Percentiles rank a stretch among this genome's conserved stretches.
phyloP scores from a whole-genome alignment of 2,329 filamentous ascomycete genomes.

The Huntiella decipiens region DNA sequence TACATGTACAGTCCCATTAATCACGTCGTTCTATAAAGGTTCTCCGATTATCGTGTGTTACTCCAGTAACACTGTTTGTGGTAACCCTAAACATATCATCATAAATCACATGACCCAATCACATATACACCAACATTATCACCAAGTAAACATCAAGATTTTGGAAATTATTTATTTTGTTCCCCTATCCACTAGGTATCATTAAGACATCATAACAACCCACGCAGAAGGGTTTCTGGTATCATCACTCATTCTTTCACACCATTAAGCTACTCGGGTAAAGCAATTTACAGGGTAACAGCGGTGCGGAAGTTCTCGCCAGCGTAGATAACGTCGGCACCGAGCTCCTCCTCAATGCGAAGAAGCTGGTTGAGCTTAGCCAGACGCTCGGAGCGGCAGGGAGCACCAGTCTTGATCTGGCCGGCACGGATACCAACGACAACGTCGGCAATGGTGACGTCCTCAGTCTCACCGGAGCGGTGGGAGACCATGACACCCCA shows the following conservation, averaged over 20 bases:
- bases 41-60: background rate
- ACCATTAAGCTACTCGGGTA: background rate
- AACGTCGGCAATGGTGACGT: conserved; percentile 97
- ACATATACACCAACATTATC: background rate
- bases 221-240: conserved; percentile 11
- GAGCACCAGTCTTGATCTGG: conserved; percentile 98
- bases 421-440: conserved; percentile 90
- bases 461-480: conserved; percentile 97
- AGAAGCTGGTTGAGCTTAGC: conserved; percentile 99
- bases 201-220: too few species aligned
- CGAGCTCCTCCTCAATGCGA: conserved; percentile 97
- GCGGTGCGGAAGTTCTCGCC: conserved; percentile 81
- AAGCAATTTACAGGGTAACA: conserved; percentile 55
- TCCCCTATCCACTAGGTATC: conserved; percentile 10
- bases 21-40: background rate
- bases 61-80: conserved; percentile 2
- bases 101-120: background rate
- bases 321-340: conserved; percentile 76
- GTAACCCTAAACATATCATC: background rate
- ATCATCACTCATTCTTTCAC: conserved; percentile 8
- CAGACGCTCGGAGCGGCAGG: conserved; percentile 88
- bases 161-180: conserved; percentile 6
- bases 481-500: conserved; percentile 99
- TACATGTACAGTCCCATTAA: background rate
- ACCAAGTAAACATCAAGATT: background rate